Percentiles rank a stretch among this genome's conserved stretches.
phyloP scores from a whole-genome alignment of 2,329 filamentous ascomycete genomes.

The Hypoxylon sp. region DNA sequence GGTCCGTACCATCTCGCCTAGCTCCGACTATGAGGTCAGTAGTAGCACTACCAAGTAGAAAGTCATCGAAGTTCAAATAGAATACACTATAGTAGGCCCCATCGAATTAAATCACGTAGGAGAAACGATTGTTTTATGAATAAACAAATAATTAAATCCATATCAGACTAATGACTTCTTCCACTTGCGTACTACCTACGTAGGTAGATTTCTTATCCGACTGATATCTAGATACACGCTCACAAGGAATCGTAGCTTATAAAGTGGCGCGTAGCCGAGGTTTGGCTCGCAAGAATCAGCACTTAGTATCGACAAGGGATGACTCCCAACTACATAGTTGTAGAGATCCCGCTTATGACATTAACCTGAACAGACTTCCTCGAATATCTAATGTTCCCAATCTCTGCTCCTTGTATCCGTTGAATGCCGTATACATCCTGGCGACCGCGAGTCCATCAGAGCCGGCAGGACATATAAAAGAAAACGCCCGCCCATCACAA shows the following conservation, averaged over 20 bases:
- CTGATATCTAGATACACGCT: not conserved
- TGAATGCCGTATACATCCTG: slow-evolving; percentile 9
- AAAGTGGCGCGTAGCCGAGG: slow-evolving; percentile 4
- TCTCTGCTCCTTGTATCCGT: slow-evolving; percentile 23
- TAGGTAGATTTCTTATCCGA: not conserved
- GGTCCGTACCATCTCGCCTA: slow-evolving; percentile 19
- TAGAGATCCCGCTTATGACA: slow-evolving; percentile 11
- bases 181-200: slow-evolving; percentile 2
- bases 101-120: not conserved
- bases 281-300: not conserved
- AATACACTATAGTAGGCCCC: not conserved
- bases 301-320: not conserved
- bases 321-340: slow-evolving; percentile 1
- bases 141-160: not conserved
- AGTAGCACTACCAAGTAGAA: not conserved
- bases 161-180: slow-evolving; percentile 8
- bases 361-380: slow-evolving; percentile 34
- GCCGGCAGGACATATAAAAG: slow-evolving; percentile 20
- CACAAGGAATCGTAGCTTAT: slow-evolving; percentile 10
- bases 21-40: slow-evolving; percentile 23
- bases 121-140: not conserved
- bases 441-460: slow-evolving; percentile 18
- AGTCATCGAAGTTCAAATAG: not conserved
- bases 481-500: slow-evolving; percentile 24
- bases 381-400: slow-evolving; percentile 29